phyloP scores from a whole-genome alignment of 495 filamentous ascomycete genomes.

The Aspergillus egyptiacus region DNA sequence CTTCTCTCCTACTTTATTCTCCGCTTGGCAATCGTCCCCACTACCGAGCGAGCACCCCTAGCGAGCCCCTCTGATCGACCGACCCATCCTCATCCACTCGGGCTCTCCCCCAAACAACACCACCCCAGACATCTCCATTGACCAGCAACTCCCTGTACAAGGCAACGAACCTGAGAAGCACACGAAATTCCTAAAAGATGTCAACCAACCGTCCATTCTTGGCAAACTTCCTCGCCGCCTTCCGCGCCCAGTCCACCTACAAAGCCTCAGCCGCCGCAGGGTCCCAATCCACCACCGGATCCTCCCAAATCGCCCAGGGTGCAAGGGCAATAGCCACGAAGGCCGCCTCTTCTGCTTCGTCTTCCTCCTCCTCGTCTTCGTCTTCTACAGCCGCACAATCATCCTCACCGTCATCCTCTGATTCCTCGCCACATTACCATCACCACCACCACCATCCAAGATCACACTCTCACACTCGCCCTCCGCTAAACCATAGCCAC shows the following conservation, averaged over 20 bases:
- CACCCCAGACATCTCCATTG: background rate
- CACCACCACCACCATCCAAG: conserved; percentile 13
- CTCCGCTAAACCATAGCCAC: conserved; percentile 16
- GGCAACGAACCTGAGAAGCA: too few species aligned
- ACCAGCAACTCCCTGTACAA: background rate
- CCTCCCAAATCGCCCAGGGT: conserved; percentile 33
- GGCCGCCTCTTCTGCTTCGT: conserved; percentile 18
- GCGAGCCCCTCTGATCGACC: too few species aligned
- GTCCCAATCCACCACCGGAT: conserved; percentile 22
- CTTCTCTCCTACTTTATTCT: background rate
- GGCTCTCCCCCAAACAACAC: too few species aligned
- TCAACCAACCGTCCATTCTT: conserved; percentile 78
- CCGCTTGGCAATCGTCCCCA: too few species aligned
- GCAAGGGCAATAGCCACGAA: conserved; percentile 42
- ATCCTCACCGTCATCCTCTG: conserved; percentile 15
- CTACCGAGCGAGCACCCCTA: too few species aligned
- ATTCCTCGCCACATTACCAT: conserved; percentile 19
- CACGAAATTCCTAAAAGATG: conserved; percentile 14
- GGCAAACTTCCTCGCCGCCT: conserved; percentile 79
- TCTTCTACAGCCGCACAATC: conserved; percentile 4
- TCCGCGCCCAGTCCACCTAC: conserved; percentile 56
- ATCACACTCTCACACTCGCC: conserved; percentile 23
- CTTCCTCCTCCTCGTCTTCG: conserved; percentile 10
- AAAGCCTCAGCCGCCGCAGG: conserved; percentile 34
- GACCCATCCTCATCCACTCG: too few species aligned